Percentiles rank a stretch among this genome's conserved stretches.
phyloP scores from a whole-genome alignment of 257 asterid species.

The Jasminum sambac region DNA sequence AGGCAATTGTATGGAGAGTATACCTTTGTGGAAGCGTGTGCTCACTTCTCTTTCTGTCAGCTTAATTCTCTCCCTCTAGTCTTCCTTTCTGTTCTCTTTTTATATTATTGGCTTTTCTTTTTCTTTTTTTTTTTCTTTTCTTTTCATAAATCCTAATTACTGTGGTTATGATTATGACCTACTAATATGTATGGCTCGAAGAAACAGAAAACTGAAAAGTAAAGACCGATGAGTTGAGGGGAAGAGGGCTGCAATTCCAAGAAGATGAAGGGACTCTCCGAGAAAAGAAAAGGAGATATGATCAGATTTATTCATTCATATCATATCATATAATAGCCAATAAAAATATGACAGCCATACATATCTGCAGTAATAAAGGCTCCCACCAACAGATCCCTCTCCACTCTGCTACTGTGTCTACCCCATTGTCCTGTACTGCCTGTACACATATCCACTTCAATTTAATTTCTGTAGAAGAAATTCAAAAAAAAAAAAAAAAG shows the following conservation, averaged over 20 bases:
- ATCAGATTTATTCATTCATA: no score
- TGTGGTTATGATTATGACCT: no score
- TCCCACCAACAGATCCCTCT: neutral
- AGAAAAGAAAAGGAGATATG: neutral
- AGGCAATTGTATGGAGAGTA: constrained; percentile 39
- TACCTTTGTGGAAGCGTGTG: constrained; percentile 41
- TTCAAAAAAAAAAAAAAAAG: no score
- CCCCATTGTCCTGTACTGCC: neutral
- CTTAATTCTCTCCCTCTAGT: constrained; percentile 26
- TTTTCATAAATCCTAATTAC: no score
- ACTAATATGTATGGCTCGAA: no score
- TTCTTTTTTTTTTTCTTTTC: no score
- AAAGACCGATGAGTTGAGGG: neutral
- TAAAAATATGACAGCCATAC: neutral
- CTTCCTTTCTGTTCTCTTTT: neutral
- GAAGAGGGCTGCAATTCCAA: neutral
- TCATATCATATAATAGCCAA: neutral
- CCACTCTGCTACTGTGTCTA: neutral
- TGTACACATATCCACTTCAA: neutral
- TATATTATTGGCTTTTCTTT: no score
- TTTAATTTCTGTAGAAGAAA: no score
- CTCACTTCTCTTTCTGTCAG: constrained; percentile 55
- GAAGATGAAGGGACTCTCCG: neutral
- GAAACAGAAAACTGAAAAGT: neutral
- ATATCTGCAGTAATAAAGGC: neutral